These are phyloP conservation scores for Brasilioporus rufonigricans DNA, from an alignment of 768 basidiomycete species.

Conservation along the genomic window DNA sequence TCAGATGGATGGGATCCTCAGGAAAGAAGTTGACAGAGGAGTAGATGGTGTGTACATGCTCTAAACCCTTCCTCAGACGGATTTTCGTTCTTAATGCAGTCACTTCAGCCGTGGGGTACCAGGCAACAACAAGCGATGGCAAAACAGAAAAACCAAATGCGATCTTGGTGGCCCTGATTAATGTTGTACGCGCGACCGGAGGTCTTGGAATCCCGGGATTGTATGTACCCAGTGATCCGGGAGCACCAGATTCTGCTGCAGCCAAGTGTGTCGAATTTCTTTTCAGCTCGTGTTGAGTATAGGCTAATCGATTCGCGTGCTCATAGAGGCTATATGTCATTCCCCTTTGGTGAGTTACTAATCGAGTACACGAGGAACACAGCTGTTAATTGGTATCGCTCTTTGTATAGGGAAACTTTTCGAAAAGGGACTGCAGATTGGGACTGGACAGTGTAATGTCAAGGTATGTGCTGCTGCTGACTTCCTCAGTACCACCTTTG, in stretches of 20 bases:
- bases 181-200: no score
- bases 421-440: slow-evolving; percentile 1
- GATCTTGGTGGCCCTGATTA: no score
- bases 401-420: slow-evolving; percentile 2
- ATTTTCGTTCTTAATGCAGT: neutral
- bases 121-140: slow-evolving; percentile 48
- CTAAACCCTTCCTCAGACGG: no score
- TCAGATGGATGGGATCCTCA: neutral
- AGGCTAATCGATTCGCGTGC: no score
- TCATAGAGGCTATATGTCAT: no score
- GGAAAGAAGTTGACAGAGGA: no score
- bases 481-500: no score
- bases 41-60: slow-evolving; percentile 2
- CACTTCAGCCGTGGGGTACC: slow-evolving; percentile 43
- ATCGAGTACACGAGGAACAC: no score
- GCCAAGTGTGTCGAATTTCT: no score
- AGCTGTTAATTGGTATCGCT: no score
- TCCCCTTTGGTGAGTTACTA: no score
- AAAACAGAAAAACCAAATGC: slow-evolving; percentile 37
- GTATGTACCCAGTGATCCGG: slow-evolving; percentile 56
- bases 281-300: no score
- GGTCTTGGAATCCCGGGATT: slow-evolving; percentile 55
- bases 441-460: neutral
- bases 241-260: slow-evolving; percentile 22
- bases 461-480: neutral